Conservation (phyloP, 73 alveolate genomes). For the Effrenium voratum region DNA sequence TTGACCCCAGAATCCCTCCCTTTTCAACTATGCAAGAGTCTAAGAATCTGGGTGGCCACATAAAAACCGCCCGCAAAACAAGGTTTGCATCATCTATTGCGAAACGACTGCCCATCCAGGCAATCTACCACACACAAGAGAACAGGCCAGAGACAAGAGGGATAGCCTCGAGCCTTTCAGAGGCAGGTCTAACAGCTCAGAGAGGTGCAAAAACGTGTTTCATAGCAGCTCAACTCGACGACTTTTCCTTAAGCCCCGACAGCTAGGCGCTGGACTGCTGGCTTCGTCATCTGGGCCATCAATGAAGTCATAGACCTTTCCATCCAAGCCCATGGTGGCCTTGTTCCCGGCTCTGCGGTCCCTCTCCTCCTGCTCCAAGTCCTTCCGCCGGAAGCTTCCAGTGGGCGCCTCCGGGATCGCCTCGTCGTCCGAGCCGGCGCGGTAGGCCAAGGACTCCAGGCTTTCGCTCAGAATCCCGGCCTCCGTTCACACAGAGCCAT, state of each 20-base stretch:
- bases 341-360: slow-evolving; percentile 40
- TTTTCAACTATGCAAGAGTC: background rate
- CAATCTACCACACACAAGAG: no score
- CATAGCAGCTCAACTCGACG: background rate
- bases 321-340: slow-evolving; percentile 43
- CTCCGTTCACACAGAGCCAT: no score
- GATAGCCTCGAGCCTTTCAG: background rate
- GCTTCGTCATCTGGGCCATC: slow-evolving; percentile 63
- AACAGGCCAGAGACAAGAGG: background rate
- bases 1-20: background rate
- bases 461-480: slow-evolving; percentile 53
- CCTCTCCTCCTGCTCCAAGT: slow-evolving; percentile 37
- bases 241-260: background rate
- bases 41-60: background rate
- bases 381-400: slow-evolving; percentile 44
- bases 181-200: background rate
- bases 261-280: background rate
- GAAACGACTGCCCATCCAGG: background rate
- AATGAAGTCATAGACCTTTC: slow-evolving; percentile 42
- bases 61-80: background rate
- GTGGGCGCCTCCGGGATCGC: slow-evolving; percentile 62
- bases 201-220: background rate
- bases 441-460: slow-evolving; percentile 62
- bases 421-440: slow-evolving; percentile 63
- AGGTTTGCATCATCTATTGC: background rate